Evolutionary conservation across 805 yeast genomes (phyloP).

Genomic region (Kodamaea leandrae): DNA sequence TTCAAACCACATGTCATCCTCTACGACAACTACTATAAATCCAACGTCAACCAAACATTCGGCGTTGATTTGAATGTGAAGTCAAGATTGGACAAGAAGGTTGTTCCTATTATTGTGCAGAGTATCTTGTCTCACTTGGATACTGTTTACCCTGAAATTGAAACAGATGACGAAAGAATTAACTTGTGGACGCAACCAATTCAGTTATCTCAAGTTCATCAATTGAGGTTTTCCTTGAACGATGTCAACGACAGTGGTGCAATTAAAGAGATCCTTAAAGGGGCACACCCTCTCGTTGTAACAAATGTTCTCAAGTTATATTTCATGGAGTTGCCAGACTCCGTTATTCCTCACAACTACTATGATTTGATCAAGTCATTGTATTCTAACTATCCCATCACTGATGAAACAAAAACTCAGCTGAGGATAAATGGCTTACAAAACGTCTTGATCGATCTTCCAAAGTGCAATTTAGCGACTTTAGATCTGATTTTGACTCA

Average conservation of each 20-base stretch:
- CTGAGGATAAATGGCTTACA: conserved; percentile 60
- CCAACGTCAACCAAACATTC: conserved; percentile 66
- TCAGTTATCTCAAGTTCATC: conserved; percentile 58
- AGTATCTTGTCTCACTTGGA: conserved; percentile 67
- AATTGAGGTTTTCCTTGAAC: conserved; percentile 54
- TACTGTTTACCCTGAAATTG: conserved; percentile 63
- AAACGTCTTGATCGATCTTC: conserved; percentile 62
- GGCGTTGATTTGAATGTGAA: conserved; percentile 75
- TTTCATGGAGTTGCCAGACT: conserved; percentile 75
- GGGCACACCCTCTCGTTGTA: conserved; percentile 53
- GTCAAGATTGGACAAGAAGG: conserved; percentile 66
- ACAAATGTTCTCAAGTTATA: conserved; percentile 71
- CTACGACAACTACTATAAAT: conserved; percentile 77
- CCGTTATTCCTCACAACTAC: conserved; percentile 60
- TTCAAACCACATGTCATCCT: conserved; percentile 70
- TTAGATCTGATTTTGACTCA: conserved; percentile 79
- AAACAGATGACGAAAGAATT: conserved; percentile 64
- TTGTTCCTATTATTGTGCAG: conserved; percentile 68
- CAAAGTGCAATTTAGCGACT: conserved; percentile 72
- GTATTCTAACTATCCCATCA: conserved; percentile 44
- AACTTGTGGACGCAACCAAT: conserved; percentile 69
- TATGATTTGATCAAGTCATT: conserved; percentile 69
- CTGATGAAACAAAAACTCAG: conserved; percentile 45
- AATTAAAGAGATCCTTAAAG: conserved; percentile 33
- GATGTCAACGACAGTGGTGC: conserved; percentile 26